A percentile compares a stretch with the other conserved stretches of the same genome.
phyloP scores from a whole-genome alignment of 495 filamentous ascomycete genomes.

The Trichoderma reesei region DNA sequence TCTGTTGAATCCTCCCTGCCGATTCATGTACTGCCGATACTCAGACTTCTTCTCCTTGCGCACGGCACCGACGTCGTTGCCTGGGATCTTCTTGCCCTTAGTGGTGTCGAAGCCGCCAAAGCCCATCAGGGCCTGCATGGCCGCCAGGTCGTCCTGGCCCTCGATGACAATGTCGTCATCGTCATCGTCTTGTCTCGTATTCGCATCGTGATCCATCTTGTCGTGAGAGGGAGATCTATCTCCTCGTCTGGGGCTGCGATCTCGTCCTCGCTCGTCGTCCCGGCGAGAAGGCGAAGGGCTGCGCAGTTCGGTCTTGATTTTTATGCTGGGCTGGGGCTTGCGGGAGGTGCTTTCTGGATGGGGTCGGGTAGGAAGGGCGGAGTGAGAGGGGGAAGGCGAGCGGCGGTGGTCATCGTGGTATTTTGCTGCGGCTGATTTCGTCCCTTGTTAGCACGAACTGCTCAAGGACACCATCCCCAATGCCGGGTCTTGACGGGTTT shows the following conservation, averaged over 20 bases:
- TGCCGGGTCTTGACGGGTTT: background rate
- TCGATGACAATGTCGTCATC: constrained; percentile 38
- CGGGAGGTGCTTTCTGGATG: background rate
- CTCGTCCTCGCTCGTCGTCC: constrained; percentile 15
- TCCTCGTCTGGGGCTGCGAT: constrained; percentile 9
- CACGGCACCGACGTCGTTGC: constrained; percentile 77
- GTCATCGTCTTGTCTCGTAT: constrained; percentile 25
- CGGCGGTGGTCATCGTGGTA: background rate
- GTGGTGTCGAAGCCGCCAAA: constrained; percentile 79
- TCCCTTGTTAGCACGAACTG: background rate
- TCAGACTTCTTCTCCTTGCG: constrained; percentile 91
- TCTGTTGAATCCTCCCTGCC: constrained; percentile 90
- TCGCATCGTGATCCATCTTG: constrained; percentile 25
- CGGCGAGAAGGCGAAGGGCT: background rate
- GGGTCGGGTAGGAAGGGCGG: background rate
- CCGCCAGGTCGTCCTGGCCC: constrained; percentile 60
- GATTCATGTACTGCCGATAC: constrained; percentile 99
- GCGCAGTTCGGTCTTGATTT: background rate
- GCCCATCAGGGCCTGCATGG: constrained; percentile 80
- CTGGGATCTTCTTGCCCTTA: constrained; percentile 81
- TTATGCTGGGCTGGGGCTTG: background rate
- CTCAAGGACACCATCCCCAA: background rate
- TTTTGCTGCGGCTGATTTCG: background rate
- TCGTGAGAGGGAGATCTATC: background rate
- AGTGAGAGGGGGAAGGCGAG: background rate